A percentile compares a stretch with the other conserved stretches of the same genome.
These are phyloP conservation scores for Penicillium verhagenii DNA, from an alignment of 495 filamentous ascomycete genomes.

Conservation along the genomic window DNA sequence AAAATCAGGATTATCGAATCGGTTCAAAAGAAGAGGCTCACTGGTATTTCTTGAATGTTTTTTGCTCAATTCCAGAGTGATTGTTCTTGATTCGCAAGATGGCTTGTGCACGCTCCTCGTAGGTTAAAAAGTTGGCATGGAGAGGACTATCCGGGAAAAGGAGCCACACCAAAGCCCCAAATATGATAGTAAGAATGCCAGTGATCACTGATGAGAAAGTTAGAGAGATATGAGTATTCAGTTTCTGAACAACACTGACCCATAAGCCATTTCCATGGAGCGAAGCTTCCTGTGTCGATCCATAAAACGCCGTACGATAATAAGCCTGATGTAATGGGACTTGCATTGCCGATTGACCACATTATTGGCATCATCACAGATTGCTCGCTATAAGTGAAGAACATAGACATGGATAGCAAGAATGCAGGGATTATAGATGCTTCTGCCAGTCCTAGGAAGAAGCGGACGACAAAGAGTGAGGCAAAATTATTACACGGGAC, in stretches of 20 bases:
- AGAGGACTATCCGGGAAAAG: constrained; percentile 59
- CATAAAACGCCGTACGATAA: constrained; percentile 42
- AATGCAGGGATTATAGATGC: constrained; percentile 44
- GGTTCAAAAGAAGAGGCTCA: no score
- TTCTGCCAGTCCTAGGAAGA: constrained; percentile 40
- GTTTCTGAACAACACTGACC: constrained; percentile 3
- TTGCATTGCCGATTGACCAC: constrained; percentile 43
- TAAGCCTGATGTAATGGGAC: constrained; percentile 40
- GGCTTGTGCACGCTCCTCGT: constrained; percentile 54
- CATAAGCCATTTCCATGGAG: constrained; percentile 45
- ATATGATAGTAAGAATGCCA: constrained; percentile 49
- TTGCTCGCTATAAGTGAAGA: constrained; percentile 45
- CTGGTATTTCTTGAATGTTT: constrained; percentile 54
- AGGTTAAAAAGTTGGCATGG: constrained; percentile 53
- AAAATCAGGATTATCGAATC: no score
- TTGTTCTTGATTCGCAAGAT: constrained; percentile 55
- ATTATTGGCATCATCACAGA: constrained; percentile 43
- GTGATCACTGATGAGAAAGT: constrained; percentile 32
- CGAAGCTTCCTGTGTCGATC: constrained; percentile 39
- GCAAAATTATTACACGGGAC: constrained; percentile 40
- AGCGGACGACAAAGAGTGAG: constrained; percentile 39
- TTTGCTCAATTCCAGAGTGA: constrained; percentile 60
- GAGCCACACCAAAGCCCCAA: constrained; percentile 48
- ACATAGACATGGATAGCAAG: constrained; percentile 40
- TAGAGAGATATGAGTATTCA: neutral